phyloP scores from a whole-genome alignment of 208 protist species.

The Trypanosoma boissoni region DNA sequence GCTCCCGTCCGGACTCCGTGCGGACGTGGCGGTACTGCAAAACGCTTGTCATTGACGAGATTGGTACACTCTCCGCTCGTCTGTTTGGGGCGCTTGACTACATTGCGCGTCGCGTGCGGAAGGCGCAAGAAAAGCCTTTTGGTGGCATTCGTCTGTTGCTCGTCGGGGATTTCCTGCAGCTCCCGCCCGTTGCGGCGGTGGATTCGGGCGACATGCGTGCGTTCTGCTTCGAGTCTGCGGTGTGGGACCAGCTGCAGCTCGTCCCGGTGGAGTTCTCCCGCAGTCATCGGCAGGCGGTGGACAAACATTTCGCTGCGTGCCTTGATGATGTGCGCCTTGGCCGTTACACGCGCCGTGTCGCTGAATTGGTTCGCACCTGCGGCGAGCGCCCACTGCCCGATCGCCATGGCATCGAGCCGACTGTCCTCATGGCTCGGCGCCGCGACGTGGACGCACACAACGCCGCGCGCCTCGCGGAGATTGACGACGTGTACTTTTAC shows the following conservation, averaged over 20 bases:
- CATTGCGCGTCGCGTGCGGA: conserved; percentile 27
- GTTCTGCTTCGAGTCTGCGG: conserved; percentile 45
- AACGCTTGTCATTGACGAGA: conserved; percentile 53
- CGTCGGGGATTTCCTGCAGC: conserved; percentile 50
- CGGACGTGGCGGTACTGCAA: conserved; percentile 26
- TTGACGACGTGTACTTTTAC: conserved; percentile 40
- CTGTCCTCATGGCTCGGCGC: conserved; percentile 40
- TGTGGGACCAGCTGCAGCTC: conserved; percentile 45
- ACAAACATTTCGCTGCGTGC: conserved; percentile 38
- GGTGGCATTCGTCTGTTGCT: conserved; percentile 47
- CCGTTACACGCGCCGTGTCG: conserved; percentile 50
- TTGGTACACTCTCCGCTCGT: conserved; percentile 26
- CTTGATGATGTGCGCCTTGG: conserved; percentile 56
- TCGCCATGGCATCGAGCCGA: conserved; percentile 45
- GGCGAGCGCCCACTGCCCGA: conserved; percentile 28
- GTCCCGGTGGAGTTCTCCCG: conserved; percentile 33
- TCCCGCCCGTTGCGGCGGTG: conserved; percentile 23
- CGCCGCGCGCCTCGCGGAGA: conserved; percentile 31
- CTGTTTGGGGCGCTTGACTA: conserved; percentile 32
- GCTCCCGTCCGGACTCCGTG: conserved; percentile 19
- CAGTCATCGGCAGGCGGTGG: conserved; percentile 40
- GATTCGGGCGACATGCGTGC: conserved; percentile 9
- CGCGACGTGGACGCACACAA: conserved; percentile 59
- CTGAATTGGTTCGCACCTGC: conserved; percentile 34
- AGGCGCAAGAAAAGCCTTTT: conserved; percentile 33